A percentile compares a stretch with the other conserved stretches of the same genome.
Evolutionary conservation across 169 alveolate species (phyloP).

Genomic region (Theileria sp.): DNA sequence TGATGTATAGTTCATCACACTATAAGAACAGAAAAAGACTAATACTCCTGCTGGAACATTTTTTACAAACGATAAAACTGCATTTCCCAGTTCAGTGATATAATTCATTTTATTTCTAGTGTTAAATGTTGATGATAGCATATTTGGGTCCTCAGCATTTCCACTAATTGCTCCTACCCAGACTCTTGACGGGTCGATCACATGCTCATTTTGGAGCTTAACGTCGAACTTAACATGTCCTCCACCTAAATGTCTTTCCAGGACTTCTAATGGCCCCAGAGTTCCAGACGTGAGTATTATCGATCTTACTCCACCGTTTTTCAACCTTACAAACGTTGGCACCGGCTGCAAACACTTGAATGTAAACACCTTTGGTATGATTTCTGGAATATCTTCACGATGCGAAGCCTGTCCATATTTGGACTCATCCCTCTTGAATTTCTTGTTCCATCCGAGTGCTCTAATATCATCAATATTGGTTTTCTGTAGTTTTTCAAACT

Average conservation of each 20-base stretch:
- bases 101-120: constrained; percentile 72
- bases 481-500: constrained; percentile 1
- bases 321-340: constrained; percentile 53
- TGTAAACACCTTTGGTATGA: constrained; percentile 39
- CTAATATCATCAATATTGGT: background rate
- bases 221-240: constrained; percentile 81
- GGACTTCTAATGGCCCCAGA: constrained; percentile 87
- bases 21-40: constrained; percentile 85
- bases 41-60: constrained; percentile 84
- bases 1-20: constrained; percentile 81
- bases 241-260: constrained; percentile 85
- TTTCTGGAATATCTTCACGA: background rate
- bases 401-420: background rate
- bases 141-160: constrained; percentile 16
- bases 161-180: constrained; percentile 79
- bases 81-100: constrained; percentile 57
- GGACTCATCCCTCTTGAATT: background rate
- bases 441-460: constrained; percentile 45
- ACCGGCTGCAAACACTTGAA: constrained; percentile 64
- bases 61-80: constrained; percentile 77
- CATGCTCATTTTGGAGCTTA: constrained; percentile 89
- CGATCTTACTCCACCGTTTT: constrained; percentile 78
- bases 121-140: constrained; percentile 79
- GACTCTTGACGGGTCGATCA: constrained; percentile 81
- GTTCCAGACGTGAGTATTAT: constrained; percentile 93